Base-by-base conservation (phyloP, 2,329 filamentous ascomycete species). In the Podosphaera aphanis region DNA sequence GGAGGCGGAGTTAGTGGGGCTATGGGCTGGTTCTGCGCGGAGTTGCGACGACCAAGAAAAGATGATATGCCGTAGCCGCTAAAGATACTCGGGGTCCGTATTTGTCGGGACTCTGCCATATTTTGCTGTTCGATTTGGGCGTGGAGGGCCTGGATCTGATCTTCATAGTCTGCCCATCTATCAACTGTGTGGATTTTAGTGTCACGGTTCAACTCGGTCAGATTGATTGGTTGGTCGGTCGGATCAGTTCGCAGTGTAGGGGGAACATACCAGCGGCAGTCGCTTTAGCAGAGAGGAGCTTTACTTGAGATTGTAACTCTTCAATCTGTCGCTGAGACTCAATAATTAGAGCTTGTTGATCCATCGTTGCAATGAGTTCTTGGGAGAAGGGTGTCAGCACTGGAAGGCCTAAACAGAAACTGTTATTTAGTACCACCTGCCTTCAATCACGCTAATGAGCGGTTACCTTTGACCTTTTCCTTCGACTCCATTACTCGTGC, bases 141-240 rank as follows among this genome's bases (percentile, higher is more conserved):
- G 52, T 73, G 73, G 46, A 84, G 66, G 39, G 62, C 65, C 39
- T 73, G 66, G 36, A 85, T 69, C 59, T 85, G 79, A 61, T 84
- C 80, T 62, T 88, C 82, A 66, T 84, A 85, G 64, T 84, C 78
- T 56, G 81, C 79, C 70, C 71, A 77, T 58, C 69, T 71, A 60
- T 75, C 70, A 50, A 74, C 69, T 58, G 67, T 66, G 23, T 37
- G 16, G 36, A 40, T n/a, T 25, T 16, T 20, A 20, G 19, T 38
- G 5, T 6, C n/a, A 36, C 31, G 6, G 25, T 29, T 29, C 25
- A 6, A 6, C 11, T 29, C 6, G 5, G 25, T 29, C 25, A 29
- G 11, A 15, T 44, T 35, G 35, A 21, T 31, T 21, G 10, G 18
- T 19, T 11, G 11, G 13, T n/a, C 5, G 11, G 11, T 29, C 5